Conservation (phyloP, 2,329 filamentous ascomycete genomes). For the Clathrospora elynae region DNA sequence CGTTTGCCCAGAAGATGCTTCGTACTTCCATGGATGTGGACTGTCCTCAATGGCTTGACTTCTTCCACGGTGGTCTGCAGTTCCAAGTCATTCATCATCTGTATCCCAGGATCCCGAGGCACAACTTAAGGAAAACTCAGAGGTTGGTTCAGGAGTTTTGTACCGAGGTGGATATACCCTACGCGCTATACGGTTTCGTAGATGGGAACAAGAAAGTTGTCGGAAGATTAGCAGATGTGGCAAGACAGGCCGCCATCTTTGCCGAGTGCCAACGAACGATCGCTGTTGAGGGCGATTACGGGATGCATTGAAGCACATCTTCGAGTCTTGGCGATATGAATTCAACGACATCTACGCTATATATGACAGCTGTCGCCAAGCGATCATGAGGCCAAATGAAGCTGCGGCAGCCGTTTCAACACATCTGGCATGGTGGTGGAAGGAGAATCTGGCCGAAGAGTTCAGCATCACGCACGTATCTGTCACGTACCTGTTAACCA, state of each 20-base stretch:
- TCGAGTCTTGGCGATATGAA: no score
- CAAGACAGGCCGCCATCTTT: slow-evolving; percentile 64
- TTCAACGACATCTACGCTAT: no score
- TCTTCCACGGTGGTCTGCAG: slow-evolving; percentile 85
- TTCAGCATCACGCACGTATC: no score
- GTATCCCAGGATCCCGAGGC: slow-evolving; percentile 69
- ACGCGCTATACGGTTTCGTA: slow-evolving; percentile 65
- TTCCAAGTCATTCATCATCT: slow-evolving; percentile 82
- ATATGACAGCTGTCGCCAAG: no score
- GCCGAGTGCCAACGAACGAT: slow-evolving; percentile 59
- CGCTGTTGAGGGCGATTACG: slow-evolving; percentile 41
- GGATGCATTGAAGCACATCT: slow-evolving; percentile 31
- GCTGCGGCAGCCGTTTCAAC: no score
- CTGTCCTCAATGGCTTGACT: slow-evolving; percentile 85
- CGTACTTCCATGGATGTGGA: slow-evolving; percentile 76
- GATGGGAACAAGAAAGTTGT: slow-evolving; percentile 66
- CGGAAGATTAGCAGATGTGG: slow-evolving; percentile 61
- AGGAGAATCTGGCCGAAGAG: no score
- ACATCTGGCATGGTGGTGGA: no score
- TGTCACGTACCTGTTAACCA: no score
- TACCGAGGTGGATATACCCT: slow-evolving; percentile 66
- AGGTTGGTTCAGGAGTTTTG: slow-evolving; percentile 66
- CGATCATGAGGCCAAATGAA: no score
- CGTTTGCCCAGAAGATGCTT: slow-evolving; percentile 71
- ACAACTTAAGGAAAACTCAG: slow-evolving; percentile 68